Evolutionary conservation across 75 land plant species (phyloP).

Genomic region (Selaginella moellendorffii): DNA sequence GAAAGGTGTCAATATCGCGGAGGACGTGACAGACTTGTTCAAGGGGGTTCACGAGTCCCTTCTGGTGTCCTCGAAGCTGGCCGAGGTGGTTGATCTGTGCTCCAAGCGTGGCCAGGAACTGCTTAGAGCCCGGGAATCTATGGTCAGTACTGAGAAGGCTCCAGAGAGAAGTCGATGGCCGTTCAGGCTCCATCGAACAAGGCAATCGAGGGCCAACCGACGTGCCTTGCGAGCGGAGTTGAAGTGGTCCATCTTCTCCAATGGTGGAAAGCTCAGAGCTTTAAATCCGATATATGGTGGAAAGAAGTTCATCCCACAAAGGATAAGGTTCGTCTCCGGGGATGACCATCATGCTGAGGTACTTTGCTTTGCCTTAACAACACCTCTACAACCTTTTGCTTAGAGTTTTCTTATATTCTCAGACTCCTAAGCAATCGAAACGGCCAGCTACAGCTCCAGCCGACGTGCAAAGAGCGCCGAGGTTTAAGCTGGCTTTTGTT

Average conservation of each 20-base stretch:
- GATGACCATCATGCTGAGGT: neutral
- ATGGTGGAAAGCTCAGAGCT: neutral
- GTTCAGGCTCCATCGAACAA: neutral
- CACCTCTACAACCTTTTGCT: no score
- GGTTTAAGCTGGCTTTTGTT: neutral
- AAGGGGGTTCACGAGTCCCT: constrained; percentile 1
- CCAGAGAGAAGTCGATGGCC: neutral
- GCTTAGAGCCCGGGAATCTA: neutral
- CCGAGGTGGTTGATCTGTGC: constrained; percentile 6
- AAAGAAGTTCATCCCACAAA: neutral
- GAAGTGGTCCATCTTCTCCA: constrained; percentile 5
- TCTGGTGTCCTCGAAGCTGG: neutral
- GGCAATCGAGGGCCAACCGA: neutral
- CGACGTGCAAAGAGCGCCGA: neutral
- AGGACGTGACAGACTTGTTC: neutral
- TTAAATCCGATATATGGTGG: neutral
- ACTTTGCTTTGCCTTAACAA: no score
- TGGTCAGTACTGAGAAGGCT: neutral
- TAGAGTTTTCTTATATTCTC: neutral
- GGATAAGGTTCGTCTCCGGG: neutral
- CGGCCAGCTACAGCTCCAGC: neutral
- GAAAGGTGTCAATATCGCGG: neutral
- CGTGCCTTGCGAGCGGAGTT: neutral
- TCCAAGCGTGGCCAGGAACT: neutral
- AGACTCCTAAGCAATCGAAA: neutral